Conservation (phyloP, 1,139 yeast species). For the Hanseniaspora sp. region DNA sequence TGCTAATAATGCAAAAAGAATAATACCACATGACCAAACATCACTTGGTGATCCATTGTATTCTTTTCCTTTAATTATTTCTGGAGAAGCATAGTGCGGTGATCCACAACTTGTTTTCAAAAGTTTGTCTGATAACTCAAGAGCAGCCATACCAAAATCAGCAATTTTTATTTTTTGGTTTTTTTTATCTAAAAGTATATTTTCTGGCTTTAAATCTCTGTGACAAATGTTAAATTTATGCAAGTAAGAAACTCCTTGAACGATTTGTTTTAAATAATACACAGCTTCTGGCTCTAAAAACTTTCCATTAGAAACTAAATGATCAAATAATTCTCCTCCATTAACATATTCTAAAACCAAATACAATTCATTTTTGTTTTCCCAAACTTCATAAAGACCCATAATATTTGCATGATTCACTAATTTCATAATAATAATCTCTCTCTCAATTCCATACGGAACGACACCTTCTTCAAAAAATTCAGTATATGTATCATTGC, state of each 20-base stretch:
- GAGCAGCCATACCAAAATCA: constrained; percentile 81
- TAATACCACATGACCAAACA: constrained; percentile 81
- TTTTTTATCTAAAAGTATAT: constrained; percentile 50
- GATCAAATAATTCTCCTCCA: constrained; percentile 72
- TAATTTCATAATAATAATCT: constrained; percentile 70
- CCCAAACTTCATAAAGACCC: constrained; percentile 74
- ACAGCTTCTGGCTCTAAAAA: constrained; percentile 65
- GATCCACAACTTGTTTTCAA: constrained; percentile 76
- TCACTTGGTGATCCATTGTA: constrained; percentile 78
- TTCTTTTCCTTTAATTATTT: constrained; percentile 63
- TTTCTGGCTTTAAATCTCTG: constrained; percentile 73
- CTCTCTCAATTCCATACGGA: constrained; percentile 73
- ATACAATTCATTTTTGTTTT: constrained; percentile 62
- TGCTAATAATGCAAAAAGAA: constrained; percentile 61
- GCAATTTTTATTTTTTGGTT: constrained; percentile 64
- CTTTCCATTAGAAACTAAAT: constrained; percentile 69
- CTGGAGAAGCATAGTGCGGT: constrained; percentile 83
- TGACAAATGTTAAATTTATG: constrained; percentile 74
- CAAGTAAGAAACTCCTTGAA: constrained; percentile 70
- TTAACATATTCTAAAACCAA: constrained; percentile 70
- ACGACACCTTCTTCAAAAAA: constrained; percentile 33
- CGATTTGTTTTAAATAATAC: constrained; percentile 61
- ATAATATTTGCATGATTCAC: constrained; percentile 67
- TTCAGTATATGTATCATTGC: constrained; percentile 26
- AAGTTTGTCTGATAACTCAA: constrained; percentile 59